Percentiles rank a stretch among this genome's conserved stretches.
Evolutionary conservation across 2,329 filamentous ascomycete species (phyloP).

Genomic region (Botrytis galanthina): DNA sequence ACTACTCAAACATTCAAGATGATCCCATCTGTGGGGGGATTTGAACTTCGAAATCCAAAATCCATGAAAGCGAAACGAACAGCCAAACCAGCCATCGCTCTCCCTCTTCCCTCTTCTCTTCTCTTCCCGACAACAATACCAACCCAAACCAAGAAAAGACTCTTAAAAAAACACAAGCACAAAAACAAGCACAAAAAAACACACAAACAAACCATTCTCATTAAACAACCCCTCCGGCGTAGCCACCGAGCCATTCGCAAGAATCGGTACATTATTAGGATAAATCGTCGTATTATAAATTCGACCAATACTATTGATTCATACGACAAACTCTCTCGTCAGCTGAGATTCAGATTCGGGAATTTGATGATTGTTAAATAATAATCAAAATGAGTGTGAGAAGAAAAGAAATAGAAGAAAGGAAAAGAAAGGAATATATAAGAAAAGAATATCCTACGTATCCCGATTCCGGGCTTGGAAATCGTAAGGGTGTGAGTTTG

Average conservation of each 20-base stretch:
- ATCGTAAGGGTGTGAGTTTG: not conserved
- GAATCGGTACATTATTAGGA: not conserved
- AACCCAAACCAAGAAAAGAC: not conserved
- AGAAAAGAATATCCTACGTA: not conserved
- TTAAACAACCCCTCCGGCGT: not conserved
- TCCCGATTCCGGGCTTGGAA: not conserved
- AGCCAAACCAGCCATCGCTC: not conserved
- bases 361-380: no score
- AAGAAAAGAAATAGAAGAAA: no score
- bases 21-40: no score
- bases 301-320: conserved; percentile 22
- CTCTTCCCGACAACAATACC: no score
- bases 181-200: not conserved
- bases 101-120: no score
- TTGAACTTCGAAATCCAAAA: no score
- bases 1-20: no score
- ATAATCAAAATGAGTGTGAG: no score
- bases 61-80: no score
- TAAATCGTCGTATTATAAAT: conserved; percentile 2
- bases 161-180: no score
- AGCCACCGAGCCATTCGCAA: not conserved
- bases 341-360: no score
- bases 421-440: no score
- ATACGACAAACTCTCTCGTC: not conserved
- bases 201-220: not conserved